Percentiles rank a stretch among this genome's conserved stretches.
phyloP scores from a whole-genome alignment of 768 basidiomycete species.

The Termitomyces sp. region DNA sequence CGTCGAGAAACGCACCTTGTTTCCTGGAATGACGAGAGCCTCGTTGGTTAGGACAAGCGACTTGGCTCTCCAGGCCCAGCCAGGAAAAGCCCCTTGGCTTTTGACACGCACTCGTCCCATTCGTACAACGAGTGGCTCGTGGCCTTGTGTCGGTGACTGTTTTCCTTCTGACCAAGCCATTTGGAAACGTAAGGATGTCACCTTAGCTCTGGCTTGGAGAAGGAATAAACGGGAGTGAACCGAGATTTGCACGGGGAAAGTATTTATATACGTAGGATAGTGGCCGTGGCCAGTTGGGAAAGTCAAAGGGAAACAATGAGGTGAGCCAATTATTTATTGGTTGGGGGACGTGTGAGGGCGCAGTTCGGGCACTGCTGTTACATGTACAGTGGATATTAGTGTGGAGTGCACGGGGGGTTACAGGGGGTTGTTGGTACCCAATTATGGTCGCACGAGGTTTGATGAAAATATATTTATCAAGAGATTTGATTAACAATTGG shows the following conservation, averaged over 20 bases:
- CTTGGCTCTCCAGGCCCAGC: conserved; percentile 16
- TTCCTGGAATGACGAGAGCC: conserved; percentile 13
- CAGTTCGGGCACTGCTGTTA: conserved; percentile 6
- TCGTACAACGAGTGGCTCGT: conserved; percentile 9
- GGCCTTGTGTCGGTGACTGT: neutral
- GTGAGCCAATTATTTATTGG: neutral
- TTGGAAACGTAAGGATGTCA: neutral
- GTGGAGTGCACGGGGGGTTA: conserved; percentile 8
- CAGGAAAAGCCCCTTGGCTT: conserved; percentile 11
- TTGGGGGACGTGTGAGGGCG: neutral
- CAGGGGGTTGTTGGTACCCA: conserved; percentile 1
- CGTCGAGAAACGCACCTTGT: conserved; percentile 11
- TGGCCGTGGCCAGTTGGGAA: neutral
- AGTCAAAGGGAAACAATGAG: neutral
- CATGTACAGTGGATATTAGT: conserved; percentile 9
- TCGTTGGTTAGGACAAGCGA: conserved; percentile 17
- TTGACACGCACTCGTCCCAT: conserved; percentile 14
- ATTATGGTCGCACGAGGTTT: conserved; percentile 6
- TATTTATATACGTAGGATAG: neutral
- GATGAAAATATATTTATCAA: conserved; percentile 11
- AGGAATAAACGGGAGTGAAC: neutral
- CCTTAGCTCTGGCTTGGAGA: neutral
- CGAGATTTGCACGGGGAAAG: neutral
- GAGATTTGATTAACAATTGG: conserved; percentile 12
- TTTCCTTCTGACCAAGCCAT: neutral